phyloP scores from a whole-genome alignment of 2,329 filamentous ascomycete genomes.

The Lasiodiplodia theobromae region DNA sequence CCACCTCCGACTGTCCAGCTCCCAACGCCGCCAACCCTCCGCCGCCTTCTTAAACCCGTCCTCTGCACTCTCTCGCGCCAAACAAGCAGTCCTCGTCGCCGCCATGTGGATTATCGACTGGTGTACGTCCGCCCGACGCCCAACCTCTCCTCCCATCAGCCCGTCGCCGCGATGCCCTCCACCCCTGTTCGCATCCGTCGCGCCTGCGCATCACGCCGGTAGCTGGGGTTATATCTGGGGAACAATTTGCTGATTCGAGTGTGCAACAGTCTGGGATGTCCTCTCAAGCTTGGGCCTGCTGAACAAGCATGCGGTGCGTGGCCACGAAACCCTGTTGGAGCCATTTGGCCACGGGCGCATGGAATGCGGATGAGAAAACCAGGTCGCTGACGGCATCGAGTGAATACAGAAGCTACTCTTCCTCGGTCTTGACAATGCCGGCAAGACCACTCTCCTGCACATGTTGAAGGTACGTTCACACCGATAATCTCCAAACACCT shows the following conservation, averaged over 20 bases:
- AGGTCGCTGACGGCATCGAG: neutral
- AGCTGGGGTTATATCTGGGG: neutral
- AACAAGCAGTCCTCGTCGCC: conserved; percentile 38
- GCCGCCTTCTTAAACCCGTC: neutral
- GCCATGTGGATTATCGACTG: conserved; percentile 94
- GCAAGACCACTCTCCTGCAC: conserved; percentile 92
- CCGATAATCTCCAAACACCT: neutral
- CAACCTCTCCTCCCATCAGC: conserved; percentile 7
- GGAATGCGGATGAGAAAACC: neutral
- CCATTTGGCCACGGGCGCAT: neutral
- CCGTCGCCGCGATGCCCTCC: conserved; percentile 5
- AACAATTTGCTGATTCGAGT: conserved; percentile 30
- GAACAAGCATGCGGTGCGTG: conserved; percentile 80
- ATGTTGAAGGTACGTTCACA: conserved; percentile 74
- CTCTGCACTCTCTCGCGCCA: conserved; percentile 3
- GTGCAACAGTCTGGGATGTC: conserved; percentile 78
- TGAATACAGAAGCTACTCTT: conserved; percentile 58
- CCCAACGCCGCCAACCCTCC: conserved; percentile 24
- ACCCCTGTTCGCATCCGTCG: conserved; percentile 6
- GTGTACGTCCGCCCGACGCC: conserved; percentile 52
- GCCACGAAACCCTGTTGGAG: neutral
- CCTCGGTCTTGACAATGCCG: conserved; percentile 90
- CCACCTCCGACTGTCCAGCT: conserved; percentile 14
- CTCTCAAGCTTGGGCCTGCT: conserved; percentile 84
- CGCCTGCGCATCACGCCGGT: conserved; percentile 15